Evolutionary conservation across 352 stramenopile species (phyloP).

Genomic region (Pythium chondricola): DNA sequence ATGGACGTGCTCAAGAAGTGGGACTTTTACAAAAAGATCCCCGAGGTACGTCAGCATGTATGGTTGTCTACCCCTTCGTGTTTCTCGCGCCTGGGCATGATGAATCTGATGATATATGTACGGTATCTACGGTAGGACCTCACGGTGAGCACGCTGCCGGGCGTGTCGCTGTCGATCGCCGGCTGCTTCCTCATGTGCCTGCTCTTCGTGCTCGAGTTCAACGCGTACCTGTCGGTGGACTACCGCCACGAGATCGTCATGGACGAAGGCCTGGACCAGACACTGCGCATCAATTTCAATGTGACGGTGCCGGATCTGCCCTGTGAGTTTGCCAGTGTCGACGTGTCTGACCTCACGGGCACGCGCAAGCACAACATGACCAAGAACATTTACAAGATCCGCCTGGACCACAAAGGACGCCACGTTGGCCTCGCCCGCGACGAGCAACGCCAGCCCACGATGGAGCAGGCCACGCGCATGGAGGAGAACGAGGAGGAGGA

Average conservation of each 20-base stretch:
- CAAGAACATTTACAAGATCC: slow-evolving; percentile 97
- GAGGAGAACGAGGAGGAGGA: slow-evolving; percentile 63
- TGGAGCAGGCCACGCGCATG: no score
- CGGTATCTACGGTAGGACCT: slow-evolving; percentile 47
- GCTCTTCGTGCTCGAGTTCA: slow-evolving; percentile 88
- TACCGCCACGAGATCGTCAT: slow-evolving; percentile 89
- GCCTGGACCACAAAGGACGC: slow-evolving; percentile 78
- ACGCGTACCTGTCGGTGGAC: slow-evolving; percentile 79
- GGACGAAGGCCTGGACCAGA: slow-evolving; percentile 81
- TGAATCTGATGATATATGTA: neutral
- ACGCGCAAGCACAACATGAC: slow-evolving; percentile 98
- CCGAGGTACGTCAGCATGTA: slow-evolving; percentile 41
- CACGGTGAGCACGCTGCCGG: slow-evolving; percentile 79
- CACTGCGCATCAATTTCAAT: slow-evolving; percentile 97
- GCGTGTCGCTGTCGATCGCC: slow-evolving; percentile 77
- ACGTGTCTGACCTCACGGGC: slow-evolving; percentile 96
- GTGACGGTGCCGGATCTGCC: slow-evolving; percentile 96
- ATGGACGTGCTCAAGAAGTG: slow-evolving; percentile 89
- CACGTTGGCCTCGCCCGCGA: slow-evolving; percentile 86
- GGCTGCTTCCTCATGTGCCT: slow-evolving; percentile 88
- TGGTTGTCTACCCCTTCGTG: neutral
- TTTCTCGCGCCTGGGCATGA: neutral
- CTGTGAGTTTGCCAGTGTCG: slow-evolving; percentile 95
- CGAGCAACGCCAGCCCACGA: slow-evolving; percentile 73
- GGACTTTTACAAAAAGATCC: slow-evolving; percentile 92